Conservation (phyloP, 2,329 filamentous ascomycete genomes). For the Fusarium robinianum region DNA sequence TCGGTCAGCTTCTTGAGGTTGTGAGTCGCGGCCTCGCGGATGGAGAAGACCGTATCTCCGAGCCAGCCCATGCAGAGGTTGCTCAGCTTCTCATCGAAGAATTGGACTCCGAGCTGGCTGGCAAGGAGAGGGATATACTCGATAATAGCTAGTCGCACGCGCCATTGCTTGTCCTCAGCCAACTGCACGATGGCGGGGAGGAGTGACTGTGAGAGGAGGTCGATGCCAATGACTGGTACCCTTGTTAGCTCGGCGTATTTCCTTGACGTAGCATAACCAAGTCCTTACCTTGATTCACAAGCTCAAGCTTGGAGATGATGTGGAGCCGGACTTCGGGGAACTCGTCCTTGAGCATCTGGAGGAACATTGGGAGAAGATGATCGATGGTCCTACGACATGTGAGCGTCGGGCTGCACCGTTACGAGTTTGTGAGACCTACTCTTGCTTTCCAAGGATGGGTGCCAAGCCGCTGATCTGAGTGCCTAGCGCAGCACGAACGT, state of each 20-base stretch:
- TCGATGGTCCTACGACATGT: conserved; percentile 76
- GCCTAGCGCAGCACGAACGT: conserved; percentile 91
- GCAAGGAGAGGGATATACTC: conserved; percentile 98
- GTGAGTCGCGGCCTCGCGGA: conserved; percentile 93
- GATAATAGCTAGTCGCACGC: conserved; percentile 95
- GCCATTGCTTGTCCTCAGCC: conserved; percentile 99
- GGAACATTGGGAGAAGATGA: conserved; percentile 96
- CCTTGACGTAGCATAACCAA: neutral
- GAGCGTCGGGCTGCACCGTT: conserved; percentile 5
- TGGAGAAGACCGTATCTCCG: conserved; percentile 97
- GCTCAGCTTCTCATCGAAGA: conserved; percentile 97
- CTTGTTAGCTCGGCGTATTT: conserved; percentile 26
- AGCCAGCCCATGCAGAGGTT: conserved; percentile 98
- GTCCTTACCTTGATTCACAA: conserved; percentile 85
- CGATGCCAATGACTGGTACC: conserved; percentile 91
- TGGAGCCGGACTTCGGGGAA: conserved; percentile 97
- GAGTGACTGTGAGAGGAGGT: conserved; percentile 92
- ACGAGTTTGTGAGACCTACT: conserved; percentile 64
- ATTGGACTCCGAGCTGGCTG: conserved; percentile 92
- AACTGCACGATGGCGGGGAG: conserved; percentile 96
- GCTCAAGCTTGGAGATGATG: conserved; percentile 99
- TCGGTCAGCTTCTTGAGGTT: conserved; percentile 99
- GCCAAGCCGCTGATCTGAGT: conserved; percentile 97
- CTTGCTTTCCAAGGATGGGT: conserved; percentile 96
- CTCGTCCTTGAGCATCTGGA: conserved; percentile 99